Conservation (phyloP, 306 rosid species). For the Acacia acuminata region DNA sequence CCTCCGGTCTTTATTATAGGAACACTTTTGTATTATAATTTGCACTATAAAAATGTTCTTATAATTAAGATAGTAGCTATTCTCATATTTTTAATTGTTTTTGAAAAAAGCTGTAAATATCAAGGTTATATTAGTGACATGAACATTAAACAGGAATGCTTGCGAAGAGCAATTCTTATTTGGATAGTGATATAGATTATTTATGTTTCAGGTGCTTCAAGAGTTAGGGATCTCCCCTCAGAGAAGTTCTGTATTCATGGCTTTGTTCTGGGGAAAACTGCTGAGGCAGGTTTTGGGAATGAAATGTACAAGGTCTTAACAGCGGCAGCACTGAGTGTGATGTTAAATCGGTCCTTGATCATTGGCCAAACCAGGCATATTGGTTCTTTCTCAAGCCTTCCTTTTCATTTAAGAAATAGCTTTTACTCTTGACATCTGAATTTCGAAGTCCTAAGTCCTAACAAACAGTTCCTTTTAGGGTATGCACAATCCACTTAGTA, state of each 20-base stretch:
- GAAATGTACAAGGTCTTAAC: constrained; percentile 96
- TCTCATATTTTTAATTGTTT: background rate
- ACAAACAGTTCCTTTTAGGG: constrained; percentile 29
- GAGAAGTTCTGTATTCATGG: constrained; percentile 87
- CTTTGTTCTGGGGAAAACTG: constrained; percentile 88
- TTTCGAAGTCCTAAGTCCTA: background rate
- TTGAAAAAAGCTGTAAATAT: background rate
- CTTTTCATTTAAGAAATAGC: constrained; percentile 43
- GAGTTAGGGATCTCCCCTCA: constrained; percentile 68
- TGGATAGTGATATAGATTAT: background rate
- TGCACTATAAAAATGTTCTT: too few species aligned
- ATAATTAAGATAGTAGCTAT: background rate
- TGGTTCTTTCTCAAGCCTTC: constrained; percentile 94
- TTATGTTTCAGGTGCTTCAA: constrained; percentile 60
- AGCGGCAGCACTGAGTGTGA: constrained; percentile 83
- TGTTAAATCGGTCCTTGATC: constrained; percentile 96
- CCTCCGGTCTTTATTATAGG: too few species aligned
- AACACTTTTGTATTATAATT: too few species aligned
- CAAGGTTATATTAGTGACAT: constrained; percentile 6
- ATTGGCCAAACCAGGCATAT: constrained; percentile 99
- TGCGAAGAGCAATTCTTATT: background rate
- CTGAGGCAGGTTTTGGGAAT: constrained; percentile 97
- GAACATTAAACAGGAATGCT: background rate
- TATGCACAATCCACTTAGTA: constrained; percentile 9
- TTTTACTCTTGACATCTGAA: constrained; percentile 6